phyloP scores from a whole-genome alignment of 495 filamentous ascomycete genomes.

The Bathelium albidoporum region DNA sequence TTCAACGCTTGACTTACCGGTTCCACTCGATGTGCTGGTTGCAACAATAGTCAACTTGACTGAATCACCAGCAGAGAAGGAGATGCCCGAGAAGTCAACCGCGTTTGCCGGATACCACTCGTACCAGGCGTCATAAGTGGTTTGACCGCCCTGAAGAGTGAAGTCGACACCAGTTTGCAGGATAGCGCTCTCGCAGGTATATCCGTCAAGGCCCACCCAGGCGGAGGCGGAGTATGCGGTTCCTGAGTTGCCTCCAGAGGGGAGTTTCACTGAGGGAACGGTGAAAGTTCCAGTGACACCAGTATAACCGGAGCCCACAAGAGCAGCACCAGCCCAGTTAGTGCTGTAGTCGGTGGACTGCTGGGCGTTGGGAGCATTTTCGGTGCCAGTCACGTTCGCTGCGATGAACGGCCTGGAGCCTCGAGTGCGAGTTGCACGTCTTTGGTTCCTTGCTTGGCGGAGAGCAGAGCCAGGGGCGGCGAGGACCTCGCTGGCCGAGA shows the following conservation, averaged over 20 bases:
- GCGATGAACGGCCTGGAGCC: not conserved
- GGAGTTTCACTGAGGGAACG: conserved; percentile 18
- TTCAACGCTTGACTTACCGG: conserved; percentile 18
- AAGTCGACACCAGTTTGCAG: conserved; percentile 54
- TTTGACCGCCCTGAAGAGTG: conserved; percentile 30
- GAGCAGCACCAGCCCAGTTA: conserved; percentile 16
- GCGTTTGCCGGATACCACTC: conserved; percentile 54
- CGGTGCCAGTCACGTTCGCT: not conserved
- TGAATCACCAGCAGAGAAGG: conserved; percentile 43
- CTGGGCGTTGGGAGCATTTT: not conserved
- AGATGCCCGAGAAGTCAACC: conserved; percentile 44
- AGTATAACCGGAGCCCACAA: conserved; percentile 7
- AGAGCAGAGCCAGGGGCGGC: not conserved
- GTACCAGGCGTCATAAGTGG: conserved; percentile 49
- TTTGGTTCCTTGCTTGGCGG: not conserved
- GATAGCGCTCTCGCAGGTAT: conserved; percentile 46
- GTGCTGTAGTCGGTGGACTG: not conserved
- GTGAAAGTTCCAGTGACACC: conserved; percentile 14
- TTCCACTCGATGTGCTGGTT: conserved; percentile 38
- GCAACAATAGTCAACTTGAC: conserved; percentile 46
- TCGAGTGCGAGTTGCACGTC: not conserved
- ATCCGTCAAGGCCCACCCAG: conserved; percentile 57
- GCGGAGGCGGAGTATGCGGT: conserved; percentile 42
- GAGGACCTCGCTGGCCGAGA: conserved; percentile 2
- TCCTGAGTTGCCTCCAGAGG: conserved; percentile 32